Base-by-base conservation (phyloP, 2,329 filamentous ascomycete species). In the Diaporthe eres region DNA sequence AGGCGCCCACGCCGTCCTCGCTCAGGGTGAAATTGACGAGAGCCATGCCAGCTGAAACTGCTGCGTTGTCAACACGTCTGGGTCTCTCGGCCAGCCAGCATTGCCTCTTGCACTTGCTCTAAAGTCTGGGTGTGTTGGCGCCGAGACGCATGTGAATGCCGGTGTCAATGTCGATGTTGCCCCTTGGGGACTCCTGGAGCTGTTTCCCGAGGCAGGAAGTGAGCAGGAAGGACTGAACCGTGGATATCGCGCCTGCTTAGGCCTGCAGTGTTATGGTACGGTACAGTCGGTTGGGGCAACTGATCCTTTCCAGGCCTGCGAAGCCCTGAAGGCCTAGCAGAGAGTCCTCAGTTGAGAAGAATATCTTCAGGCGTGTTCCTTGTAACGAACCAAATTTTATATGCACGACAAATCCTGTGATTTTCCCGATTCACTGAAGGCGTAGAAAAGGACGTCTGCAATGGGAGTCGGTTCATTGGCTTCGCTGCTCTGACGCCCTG, bases 21-120 rank as follows among this genome's bases (percentile, higher is more conserved):
- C 89, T 93, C 72, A 96, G 86, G 0, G 93, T 94, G 81, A 96
- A 95, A 76, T 88, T 92, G 75, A 96, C 84, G n/a, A 93, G 85
- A 8, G 90, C 86, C 91, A 93, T 78, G 72, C 53, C 70, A 10
- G 25, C 31, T 68, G 58, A 25, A 51, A 71, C 1, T 22, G 4
- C 60, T 10, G 31, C 9, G 31, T 58, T 3, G 60, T 31, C 13
- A 42, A 44, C 17, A 31, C n/a, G 42, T 13, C 39, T 19, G 15
- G 17, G 47, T 22, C 4, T 22, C 65, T 42, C 65, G 28, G 25
- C 42, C 47, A 25, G 44, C 22, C 34, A 34, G 28, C 63, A 39
- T 47, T 2, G 19, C 44, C 44, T 37, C 2, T 37, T 28, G 61
- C 49, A n/a, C 13, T 49, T n/a, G 42, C 15, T 31, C 61, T 25